Evolutionary conservation across 805 yeast species (phyloP).

Genomic region (Ogataea haglerorum): DNA sequence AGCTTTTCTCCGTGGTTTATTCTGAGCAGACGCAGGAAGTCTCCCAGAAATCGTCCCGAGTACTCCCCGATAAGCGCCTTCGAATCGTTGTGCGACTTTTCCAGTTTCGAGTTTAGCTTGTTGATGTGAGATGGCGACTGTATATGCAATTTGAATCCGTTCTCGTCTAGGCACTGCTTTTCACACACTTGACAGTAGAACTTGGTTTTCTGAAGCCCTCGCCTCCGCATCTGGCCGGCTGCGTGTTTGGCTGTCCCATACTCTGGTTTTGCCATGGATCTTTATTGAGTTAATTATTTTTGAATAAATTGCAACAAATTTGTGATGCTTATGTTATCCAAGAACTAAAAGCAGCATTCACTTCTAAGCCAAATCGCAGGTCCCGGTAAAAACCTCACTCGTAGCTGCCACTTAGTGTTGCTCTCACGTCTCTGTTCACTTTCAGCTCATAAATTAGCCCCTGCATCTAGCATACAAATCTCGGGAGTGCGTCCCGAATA

Average conservation of each 20-base stretch:
- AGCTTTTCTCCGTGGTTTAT: constrained; percentile 77
- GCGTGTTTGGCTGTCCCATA: constrained; percentile 66
- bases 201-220: constrained; percentile 79
- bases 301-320: too few relatives aligned
- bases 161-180: constrained; percentile 93
- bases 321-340: too few relatives aligned
- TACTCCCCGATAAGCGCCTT: constrained; percentile 46
- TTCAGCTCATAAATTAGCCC: too few relatives aligned
- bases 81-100: constrained; percentile 38
- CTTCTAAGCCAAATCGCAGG: too few relatives aligned
- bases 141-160: constrained; percentile 91
- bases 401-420: too few relatives aligned
- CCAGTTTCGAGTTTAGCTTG: constrained; percentile 44
- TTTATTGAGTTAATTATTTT: too few relatives aligned
- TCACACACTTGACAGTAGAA: constrained; percentile 90
- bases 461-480: too few relatives aligned
- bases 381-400: too few relatives aligned
- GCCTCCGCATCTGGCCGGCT: constrained; percentile 72
- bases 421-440: too few relatives aligned
- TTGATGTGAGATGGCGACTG: constrained; percentile 73
- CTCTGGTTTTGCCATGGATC: constrained; percentile 60
- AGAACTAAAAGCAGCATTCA: too few relatives aligned
- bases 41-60: constrained; percentile 55
- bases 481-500: too few relatives aligned
- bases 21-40: constrained; percentile 60